phyloP scores from a whole-genome alignment of 805 yeast species.

The Metschnikowia koreensis region DNA sequence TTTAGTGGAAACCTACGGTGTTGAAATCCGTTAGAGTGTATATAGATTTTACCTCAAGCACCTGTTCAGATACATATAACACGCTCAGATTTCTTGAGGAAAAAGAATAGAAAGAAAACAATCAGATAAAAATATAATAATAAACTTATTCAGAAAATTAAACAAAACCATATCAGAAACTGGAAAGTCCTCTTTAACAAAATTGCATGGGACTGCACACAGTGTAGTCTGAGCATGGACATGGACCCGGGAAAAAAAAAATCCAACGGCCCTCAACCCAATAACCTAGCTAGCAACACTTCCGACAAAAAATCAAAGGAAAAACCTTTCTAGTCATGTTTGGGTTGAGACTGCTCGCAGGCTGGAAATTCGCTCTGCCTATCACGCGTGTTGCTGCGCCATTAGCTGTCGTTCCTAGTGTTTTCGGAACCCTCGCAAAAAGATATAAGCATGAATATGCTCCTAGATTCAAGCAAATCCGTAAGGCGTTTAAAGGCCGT shows the following conservation, averaged over 20 bases:
- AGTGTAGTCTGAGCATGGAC: background rate
- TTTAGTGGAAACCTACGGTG: constrained; percentile 51
- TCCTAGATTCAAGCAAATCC: constrained; percentile 66
- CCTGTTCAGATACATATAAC: background rate
- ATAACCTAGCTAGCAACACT: background rate
- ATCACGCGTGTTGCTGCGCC: background rate
- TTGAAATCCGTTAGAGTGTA: constrained; percentile 48
- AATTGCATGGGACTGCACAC: background rate
- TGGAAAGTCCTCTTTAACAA: background rate
- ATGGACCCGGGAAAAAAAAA: background rate
- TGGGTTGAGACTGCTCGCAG: constrained; percentile 6
- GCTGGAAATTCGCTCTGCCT: background rate
- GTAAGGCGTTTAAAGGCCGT: constrained; percentile 89
- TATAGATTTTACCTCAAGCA: background rate
- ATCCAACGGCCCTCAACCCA: background rate
- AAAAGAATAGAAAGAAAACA: background rate
- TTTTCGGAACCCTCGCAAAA: constrained; percentile 10
- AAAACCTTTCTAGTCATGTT: constrained; percentile 6
- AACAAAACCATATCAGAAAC: background rate
- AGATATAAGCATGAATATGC: constrained; percentile 68
- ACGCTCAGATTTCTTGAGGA: background rate
- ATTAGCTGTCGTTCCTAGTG: background rate
- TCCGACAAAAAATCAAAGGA: background rate
- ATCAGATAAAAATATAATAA: too few species aligned
- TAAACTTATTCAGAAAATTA: too few species aligned